Percentiles rank a stretch among this genome's conserved stretches.
phyloP scores from a whole-genome alignment of 2,329 filamentous ascomycete species.

The Calonectria pseudoturangicola region DNA sequence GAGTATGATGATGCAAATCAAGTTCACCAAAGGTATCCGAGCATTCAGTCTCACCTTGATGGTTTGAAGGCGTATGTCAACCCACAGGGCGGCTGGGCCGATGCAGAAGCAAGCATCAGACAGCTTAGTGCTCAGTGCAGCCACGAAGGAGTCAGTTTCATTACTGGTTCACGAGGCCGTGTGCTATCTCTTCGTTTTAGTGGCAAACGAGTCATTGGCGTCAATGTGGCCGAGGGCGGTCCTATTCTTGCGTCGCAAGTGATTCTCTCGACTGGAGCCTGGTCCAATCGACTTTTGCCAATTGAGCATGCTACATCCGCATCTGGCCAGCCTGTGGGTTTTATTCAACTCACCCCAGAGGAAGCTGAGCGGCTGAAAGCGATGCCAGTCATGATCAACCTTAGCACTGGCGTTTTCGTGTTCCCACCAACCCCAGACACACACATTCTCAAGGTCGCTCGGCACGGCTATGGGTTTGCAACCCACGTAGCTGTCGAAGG shows the following conservation, averaged over 20 bases:
- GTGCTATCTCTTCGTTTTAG: constrained; percentile 51
- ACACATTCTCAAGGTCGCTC: constrained; percentile 74
- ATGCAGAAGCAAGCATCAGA: constrained; percentile 55
- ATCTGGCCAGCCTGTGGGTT: constrained; percentile 80
- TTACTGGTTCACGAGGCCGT: constrained; percentile 56
- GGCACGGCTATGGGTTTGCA: constrained; percentile 76
- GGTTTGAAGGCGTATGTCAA: constrained; percentile 56
- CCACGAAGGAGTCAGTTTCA: constrained; percentile 55
- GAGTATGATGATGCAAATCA: constrained; percentile 53
- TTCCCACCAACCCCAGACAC: constrained; percentile 70
- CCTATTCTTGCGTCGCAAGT: constrained; percentile 74
- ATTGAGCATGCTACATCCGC: constrained; percentile 77
- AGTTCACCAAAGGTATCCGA: constrained; percentile 44
- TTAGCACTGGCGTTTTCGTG: constrained; percentile 72
- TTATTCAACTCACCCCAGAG: constrained; percentile 75
- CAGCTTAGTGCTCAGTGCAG: constrained; percentile 54
- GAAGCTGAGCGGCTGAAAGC: constrained; percentile 72
- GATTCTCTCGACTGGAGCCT: constrained; percentile 81
- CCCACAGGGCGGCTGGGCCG: constrained; percentile 57
- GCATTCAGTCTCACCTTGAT: constrained; percentile 48
- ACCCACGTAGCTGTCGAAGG: constrained; percentile 51
- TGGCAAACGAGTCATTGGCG: constrained; percentile 48
- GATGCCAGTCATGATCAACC: constrained; percentile 76
- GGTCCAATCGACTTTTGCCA: constrained; percentile 74
- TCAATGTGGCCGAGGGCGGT: constrained; percentile 58